Evolutionary conservation across 1,139 yeast species (phyloP).

Genomic region (Nakaseomyces delphensis): DNA sequence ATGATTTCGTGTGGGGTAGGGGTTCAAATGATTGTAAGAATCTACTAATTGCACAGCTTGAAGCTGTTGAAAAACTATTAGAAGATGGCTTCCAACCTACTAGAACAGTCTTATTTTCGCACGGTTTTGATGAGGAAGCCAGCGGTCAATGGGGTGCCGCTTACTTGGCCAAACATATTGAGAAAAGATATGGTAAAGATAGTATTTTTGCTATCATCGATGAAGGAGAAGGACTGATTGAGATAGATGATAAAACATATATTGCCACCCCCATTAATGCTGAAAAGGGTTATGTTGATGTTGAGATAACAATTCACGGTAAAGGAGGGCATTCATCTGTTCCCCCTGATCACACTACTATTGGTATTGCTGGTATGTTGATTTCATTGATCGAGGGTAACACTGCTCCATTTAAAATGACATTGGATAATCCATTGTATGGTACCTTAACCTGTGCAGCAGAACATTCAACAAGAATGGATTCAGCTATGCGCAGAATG

Average conservation of each 20-base stretch:
- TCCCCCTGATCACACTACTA: slow-evolving; percentile 69
- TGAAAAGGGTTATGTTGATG: slow-evolving; percentile 59
- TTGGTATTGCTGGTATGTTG: slow-evolving; percentile 56
- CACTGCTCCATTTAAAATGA: slow-evolving; percentile 40
- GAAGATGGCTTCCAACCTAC: slow-evolving; percentile 41
- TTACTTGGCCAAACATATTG: slow-evolving; percentile 36
- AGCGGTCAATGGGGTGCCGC: slow-evolving; percentile 53
- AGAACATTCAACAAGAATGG: slow-evolving; percentile 29
- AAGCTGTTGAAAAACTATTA: slow-evolving; percentile 47
- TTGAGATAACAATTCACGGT: slow-evolving; percentile 40
- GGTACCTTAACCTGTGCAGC: slow-evolving; percentile 40
- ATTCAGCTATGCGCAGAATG: slow-evolving; percentile 16
- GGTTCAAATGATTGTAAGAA: slow-evolving; percentile 61
- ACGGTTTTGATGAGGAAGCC: slow-evolving; percentile 70
- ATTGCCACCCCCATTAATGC: slow-evolving; percentile 53
- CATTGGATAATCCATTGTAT: slow-evolving; percentile 42
- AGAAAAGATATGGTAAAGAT: slow-evolving; percentile 45
- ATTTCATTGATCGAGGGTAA: slow-evolving; percentile 42
- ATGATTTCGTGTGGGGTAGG: slow-evolving; percentile 47
- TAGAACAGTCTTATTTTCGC: slow-evolving; percentile 49
- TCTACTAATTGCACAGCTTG: slow-evolving; percentile 47
- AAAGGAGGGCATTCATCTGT: slow-evolving; percentile 68
- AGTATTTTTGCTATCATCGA: slow-evolving; percentile 52
- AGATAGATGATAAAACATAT: slow-evolving; percentile 38
- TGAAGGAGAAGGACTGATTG: slow-evolving; percentile 46